Evolutionary conservation across 108 stramenopile species (phyloP).

Genomic region (Cyclotella sp.): DNA sequence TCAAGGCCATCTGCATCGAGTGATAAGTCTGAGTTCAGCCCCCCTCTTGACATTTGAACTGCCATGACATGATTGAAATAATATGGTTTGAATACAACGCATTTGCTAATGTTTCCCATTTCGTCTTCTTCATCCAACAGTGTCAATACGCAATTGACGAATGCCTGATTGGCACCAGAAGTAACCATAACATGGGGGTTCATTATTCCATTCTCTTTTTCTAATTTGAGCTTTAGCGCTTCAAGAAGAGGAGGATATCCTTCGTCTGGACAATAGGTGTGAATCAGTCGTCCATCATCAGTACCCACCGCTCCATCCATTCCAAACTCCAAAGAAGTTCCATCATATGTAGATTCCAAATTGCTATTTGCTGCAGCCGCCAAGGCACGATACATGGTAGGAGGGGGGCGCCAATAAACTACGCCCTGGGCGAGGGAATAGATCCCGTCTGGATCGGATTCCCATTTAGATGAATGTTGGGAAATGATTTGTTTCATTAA

Average conservation of each 20-base stretch:
- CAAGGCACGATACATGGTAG: constrained; percentile 46
- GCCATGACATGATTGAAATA: constrained; percentile 97
- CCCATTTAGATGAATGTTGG: constrained; percentile 66
- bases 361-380: constrained; percentile 28
- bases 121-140: constrained; percentile 49
- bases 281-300: constrained; percentile 46
- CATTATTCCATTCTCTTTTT: constrained; percentile 65
- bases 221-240: constrained; percentile 61
- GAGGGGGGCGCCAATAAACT: constrained; percentile 84
- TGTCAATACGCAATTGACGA: constrained; percentile 85
- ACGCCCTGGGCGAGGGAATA: constrained; percentile 88
- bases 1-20: not conserved
- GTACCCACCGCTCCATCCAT: constrained; percentile 4
- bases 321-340: constrained; percentile 1
- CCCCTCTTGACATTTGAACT: constrained; percentile 45
- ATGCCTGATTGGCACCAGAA: constrained; percentile 95
- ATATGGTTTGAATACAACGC: constrained; percentile 88
- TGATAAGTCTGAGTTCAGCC: constrained; percentile 6
- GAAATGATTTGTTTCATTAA: constrained; percentile 78
- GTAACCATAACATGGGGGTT: constrained; percentile 87
- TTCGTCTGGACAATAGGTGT: constrained; percentile 85
- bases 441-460: constrained; percentile 67
- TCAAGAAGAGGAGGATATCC: constrained; percentile 68
- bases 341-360: not conserved
- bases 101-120: constrained; percentile 42